Evolutionary conservation across 331 rosid species (phyloP).

Genomic region (Rhamnella rubrinervis): DNA sequence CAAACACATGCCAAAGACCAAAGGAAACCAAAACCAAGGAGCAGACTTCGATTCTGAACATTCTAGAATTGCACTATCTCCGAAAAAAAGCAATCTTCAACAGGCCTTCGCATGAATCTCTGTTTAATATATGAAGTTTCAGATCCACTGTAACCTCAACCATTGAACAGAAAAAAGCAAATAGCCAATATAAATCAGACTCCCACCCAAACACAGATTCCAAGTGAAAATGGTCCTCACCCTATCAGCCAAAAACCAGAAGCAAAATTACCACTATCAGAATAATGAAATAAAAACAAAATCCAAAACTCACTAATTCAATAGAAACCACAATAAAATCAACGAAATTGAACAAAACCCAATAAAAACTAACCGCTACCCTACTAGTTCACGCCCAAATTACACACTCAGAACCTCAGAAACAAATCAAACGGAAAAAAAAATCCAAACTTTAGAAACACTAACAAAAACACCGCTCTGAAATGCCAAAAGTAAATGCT

Average conservation of each 20-base stretch:
- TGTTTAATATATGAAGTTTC: constrained; percentile 39
- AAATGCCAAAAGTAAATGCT: constrained; percentile 19
- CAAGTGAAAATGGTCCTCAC: constrained; percentile 29
- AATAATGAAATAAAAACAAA: constrained; percentile 30
- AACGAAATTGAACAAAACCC: constrained; percentile 20
- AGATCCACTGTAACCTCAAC: constrained; percentile 66
- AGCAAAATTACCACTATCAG: constrained; percentile 24
- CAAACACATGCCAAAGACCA: constrained; percentile 50
- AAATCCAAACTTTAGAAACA: constrained; percentile 25
- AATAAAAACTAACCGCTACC: constrained; percentile 12
- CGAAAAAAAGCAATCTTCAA: constrained; percentile 42
- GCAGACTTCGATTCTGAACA: constrained; percentile 53
- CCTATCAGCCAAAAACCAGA: constrained; percentile 18
- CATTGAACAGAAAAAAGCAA: constrained; percentile 28
- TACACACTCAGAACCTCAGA: constrained; percentile 20
- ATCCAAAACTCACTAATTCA: constrained; percentile 26
- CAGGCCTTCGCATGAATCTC: constrained; percentile 49
- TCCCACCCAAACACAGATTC: constrained; percentile 24
- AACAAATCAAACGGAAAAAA: background rate
- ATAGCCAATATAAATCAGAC: constrained; percentile 25
- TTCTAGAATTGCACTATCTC: constrained; percentile 41
- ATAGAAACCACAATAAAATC: constrained; percentile 11
- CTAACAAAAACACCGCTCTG: background rate
- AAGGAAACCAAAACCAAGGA: constrained; percentile 40
- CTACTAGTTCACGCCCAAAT: constrained; percentile 27